phyloP scores from a whole-genome alignment of 257 asterid genomes.

The Cruciata laevipes region DNA sequence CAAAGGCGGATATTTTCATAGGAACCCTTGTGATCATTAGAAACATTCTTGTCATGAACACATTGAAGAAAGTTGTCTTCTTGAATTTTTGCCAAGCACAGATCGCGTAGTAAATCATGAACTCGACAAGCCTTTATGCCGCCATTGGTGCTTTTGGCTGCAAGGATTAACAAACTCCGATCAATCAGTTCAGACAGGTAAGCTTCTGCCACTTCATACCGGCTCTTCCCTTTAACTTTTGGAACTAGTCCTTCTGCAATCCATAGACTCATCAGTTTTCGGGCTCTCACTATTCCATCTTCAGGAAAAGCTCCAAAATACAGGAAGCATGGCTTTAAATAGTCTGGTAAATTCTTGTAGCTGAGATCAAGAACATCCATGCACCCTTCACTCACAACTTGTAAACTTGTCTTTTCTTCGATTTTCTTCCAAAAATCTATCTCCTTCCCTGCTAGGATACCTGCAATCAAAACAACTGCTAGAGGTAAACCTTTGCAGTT shows the following conservation, averaged over 20 bases:
- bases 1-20: not conserved
- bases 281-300: not conserved
- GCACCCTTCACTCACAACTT: conserved; percentile 9
- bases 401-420: not conserved
- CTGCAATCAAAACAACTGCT: conserved; percentile 6
- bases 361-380: conserved; percentile 8
- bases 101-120: conserved; percentile 2
- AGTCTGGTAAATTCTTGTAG: conserved; percentile 3
- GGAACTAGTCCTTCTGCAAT: conserved; percentile 5
- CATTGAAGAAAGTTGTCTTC: not conserved
- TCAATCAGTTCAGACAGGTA: conserved; percentile 4
- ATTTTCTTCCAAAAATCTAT: not conserved
- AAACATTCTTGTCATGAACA: not conserved
- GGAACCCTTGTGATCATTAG: not conserved
- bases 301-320: conserved; percentile 6
- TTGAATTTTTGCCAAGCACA: conserved; percentile 3
- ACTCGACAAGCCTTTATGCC: not conserved
- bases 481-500: not conserved
- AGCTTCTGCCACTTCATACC: not conserved
- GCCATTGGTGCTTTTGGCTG: not conserved
- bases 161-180: conserved; percentile 4
- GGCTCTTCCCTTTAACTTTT: not conserved
- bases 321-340: conserved; percentile 5
- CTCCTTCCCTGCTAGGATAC: not conserved
- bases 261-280: conserved; percentile 6